Conservation (phyloP, 1,284 basidiomycete genomes). For the Cryptococcus hybrid region DNA sequence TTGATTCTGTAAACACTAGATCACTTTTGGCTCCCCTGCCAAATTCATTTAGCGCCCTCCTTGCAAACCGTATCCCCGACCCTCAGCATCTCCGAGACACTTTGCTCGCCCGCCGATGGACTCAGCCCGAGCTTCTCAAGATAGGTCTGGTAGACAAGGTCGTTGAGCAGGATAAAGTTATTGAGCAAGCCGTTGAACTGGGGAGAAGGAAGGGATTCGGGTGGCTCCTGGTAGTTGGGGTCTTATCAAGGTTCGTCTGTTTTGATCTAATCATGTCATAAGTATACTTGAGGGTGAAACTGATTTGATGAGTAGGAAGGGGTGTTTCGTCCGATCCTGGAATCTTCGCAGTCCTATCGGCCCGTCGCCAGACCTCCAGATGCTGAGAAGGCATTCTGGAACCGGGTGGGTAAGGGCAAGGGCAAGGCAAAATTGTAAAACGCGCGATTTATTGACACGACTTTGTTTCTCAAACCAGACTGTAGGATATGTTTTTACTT, state of each 20-base stretch:
- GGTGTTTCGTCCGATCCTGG: constrained; percentile 50
- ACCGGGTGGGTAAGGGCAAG: constrained; percentile 20
- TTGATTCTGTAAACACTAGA: constrained; percentile 49
- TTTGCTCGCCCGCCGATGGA: constrained; percentile 76
- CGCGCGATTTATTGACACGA: neutral
- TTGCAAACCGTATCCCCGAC: constrained; percentile 65
- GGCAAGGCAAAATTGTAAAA: constrained; percentile 29
- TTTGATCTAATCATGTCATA: no score
- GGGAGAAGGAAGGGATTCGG: constrained; percentile 48
- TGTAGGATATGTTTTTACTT: neutral
- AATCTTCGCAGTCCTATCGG: constrained; percentile 40
- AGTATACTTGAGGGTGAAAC: neutral
- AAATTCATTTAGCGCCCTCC: constrained; percentile 64
- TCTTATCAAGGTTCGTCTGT: constrained; percentile 52
- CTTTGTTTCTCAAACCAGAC: neutral
- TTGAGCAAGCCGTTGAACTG: constrained; percentile 53
- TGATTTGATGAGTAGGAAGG: constrained; percentile 44
- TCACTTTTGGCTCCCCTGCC: constrained; percentile 83
- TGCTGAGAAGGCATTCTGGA: constrained; percentile 33
- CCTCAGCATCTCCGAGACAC: constrained; percentile 68
- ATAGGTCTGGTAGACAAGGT: constrained; percentile 71
- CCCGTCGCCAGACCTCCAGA: constrained; percentile 18
- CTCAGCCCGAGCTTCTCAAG: constrained; percentile 66
- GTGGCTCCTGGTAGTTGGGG: constrained; percentile 55
- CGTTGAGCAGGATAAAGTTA: constrained; percentile 58